phyloP scores from a whole-genome alignment of 2,329 filamentous ascomycete genomes.

The Aureobasidium pullulans region DNA sequence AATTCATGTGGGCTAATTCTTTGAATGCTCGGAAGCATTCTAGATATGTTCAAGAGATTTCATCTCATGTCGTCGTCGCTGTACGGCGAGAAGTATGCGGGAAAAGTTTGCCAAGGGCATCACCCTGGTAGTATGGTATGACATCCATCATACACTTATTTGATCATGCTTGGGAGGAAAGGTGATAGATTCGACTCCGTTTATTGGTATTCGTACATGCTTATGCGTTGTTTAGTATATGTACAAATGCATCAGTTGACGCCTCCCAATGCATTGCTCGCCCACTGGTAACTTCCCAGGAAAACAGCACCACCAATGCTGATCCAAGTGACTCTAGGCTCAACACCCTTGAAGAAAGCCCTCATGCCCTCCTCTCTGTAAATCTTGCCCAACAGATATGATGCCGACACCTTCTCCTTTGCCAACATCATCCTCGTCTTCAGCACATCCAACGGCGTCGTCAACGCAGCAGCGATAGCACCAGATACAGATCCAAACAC shows the following conservation, averaged over 20 bases:
- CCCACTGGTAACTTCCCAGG: conserved; percentile 86
- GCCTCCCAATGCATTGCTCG: conserved; percentile 63
- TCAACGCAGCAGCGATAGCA: conserved; percentile 76
- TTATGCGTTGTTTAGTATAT: not conserved
- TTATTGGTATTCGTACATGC: not conserved
- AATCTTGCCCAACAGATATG: conserved; percentile 56
- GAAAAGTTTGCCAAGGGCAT: too few species aligned
- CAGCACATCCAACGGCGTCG: conserved; percentile 89
- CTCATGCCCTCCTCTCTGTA: conserved; percentile 55
- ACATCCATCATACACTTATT: too few species aligned
- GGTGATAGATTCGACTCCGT: not conserved
- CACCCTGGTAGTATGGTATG: too few species aligned
- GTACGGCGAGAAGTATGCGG: too few species aligned
- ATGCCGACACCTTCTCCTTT: conserved; percentile 55
- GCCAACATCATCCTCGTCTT: conserved; percentile 97
- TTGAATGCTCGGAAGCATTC: too few species aligned
- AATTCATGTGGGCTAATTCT: too few species aligned
- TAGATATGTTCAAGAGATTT: too few species aligned
- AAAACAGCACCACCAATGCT: conserved; percentile 91
- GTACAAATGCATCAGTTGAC: conserved; percentile 5
- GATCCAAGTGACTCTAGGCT: conserved; percentile 88
- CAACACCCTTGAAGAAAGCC: conserved; percentile 69
- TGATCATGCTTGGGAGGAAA: too few species aligned
- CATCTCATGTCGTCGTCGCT: too few species aligned
- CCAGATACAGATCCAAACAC: conserved; percentile 78